Evolutionary conservation across 371 early-diverging fungal species (phyloP).

Genomic region (Dipsacomyces acuminosporus): DNA sequence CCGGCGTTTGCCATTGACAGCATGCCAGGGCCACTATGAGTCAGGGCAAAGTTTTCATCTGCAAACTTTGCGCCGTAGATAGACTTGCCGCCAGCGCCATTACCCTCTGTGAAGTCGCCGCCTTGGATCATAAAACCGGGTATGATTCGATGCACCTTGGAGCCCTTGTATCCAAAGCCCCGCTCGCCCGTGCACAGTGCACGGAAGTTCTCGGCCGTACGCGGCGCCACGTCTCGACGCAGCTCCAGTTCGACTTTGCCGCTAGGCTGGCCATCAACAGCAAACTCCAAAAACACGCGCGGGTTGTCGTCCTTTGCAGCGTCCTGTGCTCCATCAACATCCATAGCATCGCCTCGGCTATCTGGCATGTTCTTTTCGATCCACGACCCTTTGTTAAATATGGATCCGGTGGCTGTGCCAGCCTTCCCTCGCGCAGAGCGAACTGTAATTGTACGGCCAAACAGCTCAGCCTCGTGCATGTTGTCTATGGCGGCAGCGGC

Average conservation of each 20-base stretch:
- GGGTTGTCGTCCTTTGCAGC: conserved; percentile 28
- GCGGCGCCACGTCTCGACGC: conserved; percentile 69
- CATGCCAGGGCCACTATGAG: conserved; percentile 77
- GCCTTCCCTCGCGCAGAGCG: conserved; percentile 40
- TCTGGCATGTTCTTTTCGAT: conserved; percentile 57
- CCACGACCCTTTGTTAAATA: conserved; percentile 50
- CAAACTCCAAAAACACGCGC: conserved; percentile 54
- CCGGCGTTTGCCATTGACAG: conserved; percentile 97
- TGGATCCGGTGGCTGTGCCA: conserved; percentile 4
- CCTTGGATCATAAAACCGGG: conserved; percentile 85
- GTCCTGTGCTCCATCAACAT: background rate
- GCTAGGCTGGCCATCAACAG: conserved; percentile 51
- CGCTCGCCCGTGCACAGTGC: conserved; percentile 86
- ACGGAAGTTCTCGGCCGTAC: conserved; percentile 90
- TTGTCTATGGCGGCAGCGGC: conserved; percentile 89
- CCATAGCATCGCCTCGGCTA: background rate
- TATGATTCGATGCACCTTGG: conserved; percentile 83
- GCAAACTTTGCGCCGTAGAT: conserved; percentile 84
- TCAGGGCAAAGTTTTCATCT: conserved; percentile 74
- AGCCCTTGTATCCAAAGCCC: conserved; percentile 63
- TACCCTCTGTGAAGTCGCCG: conserved; percentile 74
- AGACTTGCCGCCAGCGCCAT: conserved; percentile 86
- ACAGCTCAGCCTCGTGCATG: conserved; percentile 86
- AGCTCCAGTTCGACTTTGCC: conserved; percentile 81
- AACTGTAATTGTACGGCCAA: conserved; percentile 84